Conservation (phyloP, 2,329 filamentous ascomycete species). For the Didymellaceae sp. region DNA sequence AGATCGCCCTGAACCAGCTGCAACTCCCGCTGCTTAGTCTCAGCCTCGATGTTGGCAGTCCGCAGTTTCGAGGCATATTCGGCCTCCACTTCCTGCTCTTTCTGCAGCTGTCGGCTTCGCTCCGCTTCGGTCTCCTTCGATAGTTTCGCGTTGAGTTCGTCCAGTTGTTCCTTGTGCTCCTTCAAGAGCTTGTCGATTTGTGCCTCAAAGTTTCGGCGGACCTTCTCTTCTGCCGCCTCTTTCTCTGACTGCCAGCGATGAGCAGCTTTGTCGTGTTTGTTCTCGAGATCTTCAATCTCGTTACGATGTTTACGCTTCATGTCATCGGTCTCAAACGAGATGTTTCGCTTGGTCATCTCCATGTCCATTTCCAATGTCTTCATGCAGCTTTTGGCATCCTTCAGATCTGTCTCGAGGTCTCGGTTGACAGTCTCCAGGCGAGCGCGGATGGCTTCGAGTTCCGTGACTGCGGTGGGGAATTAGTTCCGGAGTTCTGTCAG, state of each 20-base stretch:
- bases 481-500: not conserved
- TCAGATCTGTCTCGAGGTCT: slow-evolving; percentile 71
- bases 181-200: slow-evolving; percentile 66
- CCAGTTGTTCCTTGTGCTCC: slow-evolving; percentile 71
- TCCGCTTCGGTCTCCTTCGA: slow-evolving; percentile 73
- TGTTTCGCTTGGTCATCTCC: slow-evolving; percentile 60
- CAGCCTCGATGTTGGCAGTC: slow-evolving; percentile 64
- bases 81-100: slow-evolving; percentile 69
- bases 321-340: slow-evolving; percentile 61
- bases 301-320: slow-evolving; percentile 61
- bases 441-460: slow-evolving; percentile 62
- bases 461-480: slow-evolving; percentile 53
- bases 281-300: slow-evolving; percentile 62
- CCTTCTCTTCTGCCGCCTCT: slow-evolving; percentile 53
- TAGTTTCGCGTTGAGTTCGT: slow-evolving; percentile 67
- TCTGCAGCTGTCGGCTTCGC: slow-evolving; percentile 62
- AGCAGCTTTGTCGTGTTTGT: slow-evolving; percentile 62
- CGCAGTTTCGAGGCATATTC: slow-evolving; percentile 63
- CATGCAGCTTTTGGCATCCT: slow-evolving; percentile 63
- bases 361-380: slow-evolving; percentile 56
- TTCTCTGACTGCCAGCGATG: slow-evolving; percentile 62
- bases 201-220: slow-evolving; percentile 54
- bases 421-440: slow-evolving; percentile 61
- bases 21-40: slow-evolving; percentile 62
- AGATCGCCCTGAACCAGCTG: slow-evolving; percentile 58